Evolutionary conservation across 23 red algal species (phyloP).

Genomic region (Pyropia yezoensis): DNA sequence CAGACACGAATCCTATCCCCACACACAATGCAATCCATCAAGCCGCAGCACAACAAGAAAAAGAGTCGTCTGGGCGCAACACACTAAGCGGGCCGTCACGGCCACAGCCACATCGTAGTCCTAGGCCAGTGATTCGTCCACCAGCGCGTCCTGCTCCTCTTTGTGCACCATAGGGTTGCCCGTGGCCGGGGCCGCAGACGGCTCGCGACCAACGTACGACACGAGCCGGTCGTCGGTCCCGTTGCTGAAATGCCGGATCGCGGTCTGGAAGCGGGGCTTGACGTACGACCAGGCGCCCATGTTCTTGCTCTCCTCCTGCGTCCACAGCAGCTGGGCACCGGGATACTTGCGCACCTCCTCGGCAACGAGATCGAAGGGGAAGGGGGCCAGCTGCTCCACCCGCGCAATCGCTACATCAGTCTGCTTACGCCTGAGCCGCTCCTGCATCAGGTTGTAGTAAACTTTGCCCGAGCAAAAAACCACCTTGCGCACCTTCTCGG

Average conservation of each 20-base stretch:
- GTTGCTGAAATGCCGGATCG: constrained; percentile 46
- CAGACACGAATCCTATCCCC: too few relatives aligned
- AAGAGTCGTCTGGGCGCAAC: too few relatives aligned
- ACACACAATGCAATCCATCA: too few relatives aligned
- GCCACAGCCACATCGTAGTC: neutral
- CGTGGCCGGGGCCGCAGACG: constrained; percentile 89
- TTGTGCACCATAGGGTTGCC: constrained; percentile 66
- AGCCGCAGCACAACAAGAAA: too few relatives aligned
- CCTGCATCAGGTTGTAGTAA: constrained; percentile 84
- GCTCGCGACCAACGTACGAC: constrained; percentile 67
- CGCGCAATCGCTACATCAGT: constrained; percentile 80
- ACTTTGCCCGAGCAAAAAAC: constrained; percentile 95
- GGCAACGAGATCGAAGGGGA: constrained; percentile 79
- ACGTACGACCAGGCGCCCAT: constrained; percentile 97
- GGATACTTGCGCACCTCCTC: constrained; percentile 69
- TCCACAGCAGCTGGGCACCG: constrained; percentile 87
- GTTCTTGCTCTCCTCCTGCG: constrained; percentile 98
- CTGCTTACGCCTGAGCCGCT: constrained; percentile 54
- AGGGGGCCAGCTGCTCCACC: constrained; percentile 93
- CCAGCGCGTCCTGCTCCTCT: constrained; percentile 57
- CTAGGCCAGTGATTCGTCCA: constrained; percentile 41
- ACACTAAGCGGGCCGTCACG: too few relatives aligned
- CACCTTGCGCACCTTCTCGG: constrained; percentile 62
- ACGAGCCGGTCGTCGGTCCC: constrained; percentile 30
- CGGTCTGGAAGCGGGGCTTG: constrained; percentile 82